Base-by-base conservation (phyloP, 192 early-diverging fungal species). In the Backusella tarrabulga region DNA sequence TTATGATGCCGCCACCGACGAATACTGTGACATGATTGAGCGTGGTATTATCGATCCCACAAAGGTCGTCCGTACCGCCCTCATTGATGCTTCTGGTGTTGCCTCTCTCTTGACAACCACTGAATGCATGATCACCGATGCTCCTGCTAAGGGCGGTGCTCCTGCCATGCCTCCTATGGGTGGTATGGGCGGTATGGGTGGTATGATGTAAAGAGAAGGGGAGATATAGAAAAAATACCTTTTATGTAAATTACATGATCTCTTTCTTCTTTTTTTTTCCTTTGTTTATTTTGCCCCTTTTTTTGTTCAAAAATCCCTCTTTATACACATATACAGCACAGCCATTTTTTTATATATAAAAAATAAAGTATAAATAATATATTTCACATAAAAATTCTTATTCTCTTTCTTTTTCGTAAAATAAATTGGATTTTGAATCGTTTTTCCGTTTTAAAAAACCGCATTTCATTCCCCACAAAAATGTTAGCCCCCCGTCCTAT, bases 81-180 rank as follows among this genome's bases (percentile, higher is more conserved):
- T 99, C 67, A 92, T 98, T 75, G 97, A 99, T 89, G 95, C 98
- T 70, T 88, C 95, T 12, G 96, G 98, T 81, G 97, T 99, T 81
- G 98, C 98, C 56, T 95, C 94, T 78, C 90, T 99, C 68, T 88
- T 99, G 77, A 97, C 97, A 74, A 99, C 98, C 36, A 96, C 97
- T 34, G 98, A 99, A 86, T 95, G 94, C 87, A 97, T 98, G 92
- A 96, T 99, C 77, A 95, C 95, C 67, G 98, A 99, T 88, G 95
- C 95, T 29, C 95, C 95, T 42, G 36, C 35, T 26, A 92, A 91
- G 85, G 80, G 81, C 76, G 86, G 83, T 63, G 84, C 77, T 72
- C 76, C 87, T 74, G 87, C 90, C 72, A 88, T 88, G 86, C 88
- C 88, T 67, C 84, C 84, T 41, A 80, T 80, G 79, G 78, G 78